phyloP scores from a whole-genome alignment of 1,284 basidiomycete species.

The Apiotrichum mycotoxinovorans region DNA sequence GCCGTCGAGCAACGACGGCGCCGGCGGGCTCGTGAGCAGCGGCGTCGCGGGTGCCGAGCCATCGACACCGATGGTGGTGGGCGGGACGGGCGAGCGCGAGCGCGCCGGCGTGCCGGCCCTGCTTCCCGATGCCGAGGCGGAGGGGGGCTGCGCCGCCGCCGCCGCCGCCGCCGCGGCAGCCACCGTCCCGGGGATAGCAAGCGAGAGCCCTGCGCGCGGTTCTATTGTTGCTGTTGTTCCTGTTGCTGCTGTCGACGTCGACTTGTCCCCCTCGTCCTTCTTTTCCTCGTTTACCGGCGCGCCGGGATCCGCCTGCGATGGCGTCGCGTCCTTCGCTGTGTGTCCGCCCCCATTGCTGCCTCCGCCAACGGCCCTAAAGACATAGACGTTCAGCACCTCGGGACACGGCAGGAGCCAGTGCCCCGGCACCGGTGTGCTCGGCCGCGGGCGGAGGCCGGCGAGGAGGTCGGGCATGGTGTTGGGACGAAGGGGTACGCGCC shows the following conservation, averaged over 20 bases:
- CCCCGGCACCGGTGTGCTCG: constrained; percentile 25
- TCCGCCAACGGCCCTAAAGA: not conserved
- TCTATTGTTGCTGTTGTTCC: not conserved
- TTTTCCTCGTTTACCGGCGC: too few relatives aligned
- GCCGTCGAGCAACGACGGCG: constrained; percentile 3
- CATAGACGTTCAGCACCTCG: constrained; percentile 18
- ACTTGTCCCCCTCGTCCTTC: not conserved
- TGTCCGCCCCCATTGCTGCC: not conserved
- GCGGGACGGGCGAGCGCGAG: too few relatives aligned
- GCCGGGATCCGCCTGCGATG: not conserved
- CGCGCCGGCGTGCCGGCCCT: too few relatives aligned
- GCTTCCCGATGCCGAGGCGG: too few relatives aligned
- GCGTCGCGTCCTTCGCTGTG: not conserved
- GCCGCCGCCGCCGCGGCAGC: not conserved
- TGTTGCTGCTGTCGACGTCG: not conserved
- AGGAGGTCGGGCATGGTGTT: constrained; percentile 14
- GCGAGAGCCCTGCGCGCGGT: too few relatives aligned
- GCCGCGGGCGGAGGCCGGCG: constrained; percentile 16
- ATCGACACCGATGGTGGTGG: too few relatives aligned
- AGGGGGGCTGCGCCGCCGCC: too few relatives aligned
- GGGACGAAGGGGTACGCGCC: too few relatives aligned
- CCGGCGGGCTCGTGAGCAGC: not conserved
- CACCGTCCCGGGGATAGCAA: too few relatives aligned
- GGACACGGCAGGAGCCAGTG: constrained; percentile 33
- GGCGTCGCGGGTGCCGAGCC: not conserved